phyloP scores from a whole-genome alignment of 2,329 filamentous ascomycete species.

The Ophiostoma australiae region DNA sequence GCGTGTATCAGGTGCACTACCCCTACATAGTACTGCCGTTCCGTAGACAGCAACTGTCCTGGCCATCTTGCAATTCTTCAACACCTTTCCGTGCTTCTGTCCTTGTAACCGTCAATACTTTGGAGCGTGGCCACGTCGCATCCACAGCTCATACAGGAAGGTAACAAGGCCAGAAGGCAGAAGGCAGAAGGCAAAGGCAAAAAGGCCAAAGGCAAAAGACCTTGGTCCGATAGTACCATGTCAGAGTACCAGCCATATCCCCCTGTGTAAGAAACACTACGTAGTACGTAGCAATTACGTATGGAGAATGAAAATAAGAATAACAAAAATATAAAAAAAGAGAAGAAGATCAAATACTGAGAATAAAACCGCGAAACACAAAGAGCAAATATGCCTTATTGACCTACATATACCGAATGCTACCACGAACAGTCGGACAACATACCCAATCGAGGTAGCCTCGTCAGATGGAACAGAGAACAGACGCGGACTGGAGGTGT shows the following conservation, averaged over 20 bases:
- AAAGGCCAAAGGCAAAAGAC: too few species aligned
- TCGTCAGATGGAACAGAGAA: background rate
- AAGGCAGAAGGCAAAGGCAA: background rate
- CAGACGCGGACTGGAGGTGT: background rate
- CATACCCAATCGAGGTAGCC: slow-evolving; percentile 13
- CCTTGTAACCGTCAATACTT: background rate
- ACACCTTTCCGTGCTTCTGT: too few species aligned
- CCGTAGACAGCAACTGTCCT: too few species aligned
- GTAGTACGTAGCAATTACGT: slow-evolving; percentile 6
- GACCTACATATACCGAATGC: slow-evolving; percentile 11
- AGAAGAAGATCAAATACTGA: too few species aligned
- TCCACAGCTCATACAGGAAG: slow-evolving; percentile 1
- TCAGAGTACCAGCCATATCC: background rate
- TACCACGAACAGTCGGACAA: slow-evolving; percentile 5
- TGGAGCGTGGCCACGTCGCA: slow-evolving; percentile 1
- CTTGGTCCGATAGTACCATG: too few species aligned
- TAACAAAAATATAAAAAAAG: background rate
- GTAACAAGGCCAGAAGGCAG: background rate
- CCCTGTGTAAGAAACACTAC: background rate
- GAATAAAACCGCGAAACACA: too few species aligned
- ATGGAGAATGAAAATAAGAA: background rate
- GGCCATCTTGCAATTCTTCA: too few species aligned
- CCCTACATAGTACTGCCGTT: background rate
- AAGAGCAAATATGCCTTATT: background rate
- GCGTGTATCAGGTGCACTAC: background rate